These are phyloP conservation scores for Pezizomycotina sp. DNA, from an alignment of 2,329 filamentous ascomycete genomes.

Conservation along the genomic window DNA sequence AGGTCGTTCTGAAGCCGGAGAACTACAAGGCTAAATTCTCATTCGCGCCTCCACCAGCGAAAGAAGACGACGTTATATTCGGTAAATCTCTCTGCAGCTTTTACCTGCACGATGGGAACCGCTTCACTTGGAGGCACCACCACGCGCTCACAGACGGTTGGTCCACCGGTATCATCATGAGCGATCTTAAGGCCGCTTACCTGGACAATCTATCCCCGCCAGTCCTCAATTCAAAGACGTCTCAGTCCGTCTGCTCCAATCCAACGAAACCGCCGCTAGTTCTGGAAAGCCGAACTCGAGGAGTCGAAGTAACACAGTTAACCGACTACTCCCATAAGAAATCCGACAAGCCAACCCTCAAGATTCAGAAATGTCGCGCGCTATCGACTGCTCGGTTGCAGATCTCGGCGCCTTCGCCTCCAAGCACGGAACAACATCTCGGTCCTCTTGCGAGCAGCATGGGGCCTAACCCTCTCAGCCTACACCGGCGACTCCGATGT, in stretches of 20 bases:
- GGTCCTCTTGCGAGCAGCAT: constrained; percentile 41
- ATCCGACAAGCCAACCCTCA: constrained; percentile 34
- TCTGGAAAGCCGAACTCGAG: too few relatives aligned
- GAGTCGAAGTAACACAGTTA: too few relatives aligned
- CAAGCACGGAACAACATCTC: constrained; percentile 33
- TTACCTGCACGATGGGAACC: constrained; percentile 2
- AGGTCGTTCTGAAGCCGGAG: background rate
- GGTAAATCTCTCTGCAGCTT: too few relatives aligned
- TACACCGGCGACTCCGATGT: constrained; percentile 39
- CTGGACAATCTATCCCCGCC: constrained; percentile 22
- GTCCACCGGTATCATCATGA: constrained; percentile 29
- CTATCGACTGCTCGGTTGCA: too few relatives aligned
- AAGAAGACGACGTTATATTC: too few relatives aligned
- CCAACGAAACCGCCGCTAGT: too few relatives aligned
- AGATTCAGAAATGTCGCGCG: too few relatives aligned
- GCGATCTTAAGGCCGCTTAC: constrained; percentile 27
- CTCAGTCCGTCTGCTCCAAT: too few relatives aligned
- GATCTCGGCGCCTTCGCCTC: too few relatives aligned
- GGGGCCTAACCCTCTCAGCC: constrained; percentile 41
- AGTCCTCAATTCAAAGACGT: constrained; percentile 26
- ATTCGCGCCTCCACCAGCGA: too few relatives aligned
- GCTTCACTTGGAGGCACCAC: background rate
- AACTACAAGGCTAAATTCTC: too few relatives aligned
- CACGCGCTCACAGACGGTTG: constrained; percentile 20
- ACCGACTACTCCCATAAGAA: constrained; percentile 38